phyloP scores from a whole-genome alignment of 2,329 filamentous ascomycete genomes.

The Ophiostoma piceae region DNA sequence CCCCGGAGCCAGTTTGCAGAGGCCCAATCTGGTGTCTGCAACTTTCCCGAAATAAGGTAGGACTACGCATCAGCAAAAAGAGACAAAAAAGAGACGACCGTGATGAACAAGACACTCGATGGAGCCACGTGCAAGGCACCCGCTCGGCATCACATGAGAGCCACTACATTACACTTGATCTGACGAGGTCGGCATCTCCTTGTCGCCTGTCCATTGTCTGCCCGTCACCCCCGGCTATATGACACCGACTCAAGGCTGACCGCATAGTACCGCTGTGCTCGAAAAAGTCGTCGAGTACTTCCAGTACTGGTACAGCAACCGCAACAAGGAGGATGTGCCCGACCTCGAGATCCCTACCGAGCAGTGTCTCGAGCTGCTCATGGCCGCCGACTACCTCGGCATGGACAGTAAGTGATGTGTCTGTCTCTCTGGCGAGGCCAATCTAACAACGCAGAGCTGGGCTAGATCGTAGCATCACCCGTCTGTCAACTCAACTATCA shows the following conservation, averaged over 20 bases:
- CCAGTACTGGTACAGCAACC: constrained; percentile 73
- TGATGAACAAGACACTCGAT: constrained; percentile 33
- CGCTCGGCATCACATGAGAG: constrained; percentile 22
- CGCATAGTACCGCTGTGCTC: constrained; percentile 60
- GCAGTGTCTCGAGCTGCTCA: constrained; percentile 69
- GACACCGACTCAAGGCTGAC: background rate
- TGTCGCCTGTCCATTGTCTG: background rate
- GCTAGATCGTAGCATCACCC: background rate
- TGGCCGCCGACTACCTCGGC: constrained; percentile 71
- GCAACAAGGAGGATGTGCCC: constrained; percentile 64
- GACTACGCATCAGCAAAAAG: too few species aligned
- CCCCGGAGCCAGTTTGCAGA: constrained; percentile 62
- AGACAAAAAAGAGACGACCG: constrained; percentile 20
- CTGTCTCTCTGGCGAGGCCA: background rate
- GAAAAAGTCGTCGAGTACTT: constrained; percentile 81
- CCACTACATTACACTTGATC: constrained; percentile 30
- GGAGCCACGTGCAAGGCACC: constrained; percentile 21
- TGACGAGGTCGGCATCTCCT: constrained; percentile 23
- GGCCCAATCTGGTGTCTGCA: constrained; percentile 57
- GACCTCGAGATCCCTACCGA: constrained; percentile 79
- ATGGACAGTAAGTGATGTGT: constrained; percentile 51
- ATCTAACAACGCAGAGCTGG: constrained; percentile 1
- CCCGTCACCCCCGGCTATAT: background rate
- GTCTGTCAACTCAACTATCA: too few species aligned
- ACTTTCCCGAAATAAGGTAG: constrained; percentile 70